Conservation (phyloP, 1,284 basidiomycete genomes). For the Apiotrichum siamense region DNA sequence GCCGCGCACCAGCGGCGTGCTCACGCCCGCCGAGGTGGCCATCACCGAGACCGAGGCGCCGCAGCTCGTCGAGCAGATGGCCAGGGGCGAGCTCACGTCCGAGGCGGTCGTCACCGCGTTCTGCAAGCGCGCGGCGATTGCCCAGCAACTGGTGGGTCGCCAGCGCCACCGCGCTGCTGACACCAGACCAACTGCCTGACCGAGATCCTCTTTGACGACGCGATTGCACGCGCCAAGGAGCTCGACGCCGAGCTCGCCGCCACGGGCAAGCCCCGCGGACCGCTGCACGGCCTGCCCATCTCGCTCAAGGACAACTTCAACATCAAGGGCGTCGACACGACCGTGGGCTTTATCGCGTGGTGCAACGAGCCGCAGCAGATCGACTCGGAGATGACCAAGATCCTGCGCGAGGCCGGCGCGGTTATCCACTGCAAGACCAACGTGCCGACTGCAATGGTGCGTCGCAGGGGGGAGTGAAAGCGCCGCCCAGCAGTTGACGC, state of each 20-base stretch:
- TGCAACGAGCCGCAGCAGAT: conserved; percentile 25
- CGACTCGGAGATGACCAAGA: conserved; percentile 29
- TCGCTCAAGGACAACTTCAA: conserved; percentile 44
- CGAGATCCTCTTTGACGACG: conserved; percentile 49
- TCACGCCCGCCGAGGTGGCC: conserved; percentile 58
- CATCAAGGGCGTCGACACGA: conserved; percentile 44
- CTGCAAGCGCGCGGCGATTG: conserved; percentile 69
- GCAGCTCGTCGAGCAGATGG: conserved; percentile 25
- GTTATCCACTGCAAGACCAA: conserved; percentile 41
- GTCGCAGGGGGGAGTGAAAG: not conserved
- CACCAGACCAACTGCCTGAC: conserved; percentile 48
- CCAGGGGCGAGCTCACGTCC: conserved; percentile 22
- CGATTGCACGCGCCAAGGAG: conserved; percentile 42
- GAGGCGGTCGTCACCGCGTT: conserved; percentile 52
- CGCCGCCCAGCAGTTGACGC: too few species aligned
- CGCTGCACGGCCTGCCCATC: conserved; percentile 54
- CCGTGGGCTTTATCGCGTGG: conserved; percentile 35
- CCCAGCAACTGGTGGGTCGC: conserved; percentile 67
- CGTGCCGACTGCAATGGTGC: conserved; percentile 34
- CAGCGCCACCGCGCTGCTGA: not conserved
- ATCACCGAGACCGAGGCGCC: conserved; percentile 55
- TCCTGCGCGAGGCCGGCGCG: conserved; percentile 32
- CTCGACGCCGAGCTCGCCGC: conserved; percentile 45
- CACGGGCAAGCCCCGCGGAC: conserved; percentile 46
- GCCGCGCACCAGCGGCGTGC: conserved; percentile 57